These are phyloP conservation scores for Vitis hybrid DNA, from an alignment of 177 flowering plant genomes.

Conservation along the genomic window DNA sequence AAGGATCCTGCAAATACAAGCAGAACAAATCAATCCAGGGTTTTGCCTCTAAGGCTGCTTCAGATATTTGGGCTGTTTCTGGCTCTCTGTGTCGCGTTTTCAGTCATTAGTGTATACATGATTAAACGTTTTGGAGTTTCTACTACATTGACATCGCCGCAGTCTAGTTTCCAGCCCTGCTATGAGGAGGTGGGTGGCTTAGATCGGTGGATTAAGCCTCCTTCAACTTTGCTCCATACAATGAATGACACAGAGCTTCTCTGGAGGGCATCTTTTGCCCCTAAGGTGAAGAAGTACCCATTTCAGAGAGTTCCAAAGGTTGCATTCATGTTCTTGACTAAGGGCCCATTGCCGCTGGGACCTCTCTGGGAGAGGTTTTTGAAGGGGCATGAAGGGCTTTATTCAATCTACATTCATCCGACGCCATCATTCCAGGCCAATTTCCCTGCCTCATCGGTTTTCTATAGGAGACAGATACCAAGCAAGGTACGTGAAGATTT, in stretches of 20 bases:
- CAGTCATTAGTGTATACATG: slow-evolving; percentile 32
- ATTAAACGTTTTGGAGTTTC: slow-evolving; percentile 38
- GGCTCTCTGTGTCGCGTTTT: slow-evolving; percentile 28
- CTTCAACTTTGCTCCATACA: slow-evolving; percentile 34
- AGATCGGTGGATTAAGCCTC: slow-evolving; percentile 44
- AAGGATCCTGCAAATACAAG: slow-evolving; percentile 23
- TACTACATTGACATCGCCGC: slow-evolving; percentile 13
- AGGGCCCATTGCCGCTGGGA: slow-evolving; percentile 53
- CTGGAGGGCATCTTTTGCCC: slow-evolving; percentile 50
- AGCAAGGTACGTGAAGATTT: slow-evolving; percentile 41
- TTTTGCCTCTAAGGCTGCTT: slow-evolving; percentile 29
- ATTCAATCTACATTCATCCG: slow-evolving; percentile 53
- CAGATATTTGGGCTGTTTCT: slow-evolving; percentile 32
- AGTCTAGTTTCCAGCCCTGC: slow-evolving; percentile 25
- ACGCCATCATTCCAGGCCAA: slow-evolving; percentile 32
- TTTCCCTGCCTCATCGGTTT: slow-evolving; percentile 42
- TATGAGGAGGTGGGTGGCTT: slow-evolving; percentile 24
- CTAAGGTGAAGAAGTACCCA: slow-evolving; percentile 37
- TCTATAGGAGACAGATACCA: slow-evolving; percentile 47
- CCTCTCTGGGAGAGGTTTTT: slow-evolving; percentile 62
- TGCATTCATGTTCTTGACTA: slow-evolving; percentile 57
- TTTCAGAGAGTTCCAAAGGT: slow-evolving; percentile 51
- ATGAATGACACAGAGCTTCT: slow-evolving; percentile 54
- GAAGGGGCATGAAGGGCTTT: slow-evolving; percentile 43
- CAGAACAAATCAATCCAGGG: slow-evolving; percentile 26